Conservation (phyloP, 2,329 filamentous ascomycete genomes). For the Neofusicoccum ribis region DNA sequence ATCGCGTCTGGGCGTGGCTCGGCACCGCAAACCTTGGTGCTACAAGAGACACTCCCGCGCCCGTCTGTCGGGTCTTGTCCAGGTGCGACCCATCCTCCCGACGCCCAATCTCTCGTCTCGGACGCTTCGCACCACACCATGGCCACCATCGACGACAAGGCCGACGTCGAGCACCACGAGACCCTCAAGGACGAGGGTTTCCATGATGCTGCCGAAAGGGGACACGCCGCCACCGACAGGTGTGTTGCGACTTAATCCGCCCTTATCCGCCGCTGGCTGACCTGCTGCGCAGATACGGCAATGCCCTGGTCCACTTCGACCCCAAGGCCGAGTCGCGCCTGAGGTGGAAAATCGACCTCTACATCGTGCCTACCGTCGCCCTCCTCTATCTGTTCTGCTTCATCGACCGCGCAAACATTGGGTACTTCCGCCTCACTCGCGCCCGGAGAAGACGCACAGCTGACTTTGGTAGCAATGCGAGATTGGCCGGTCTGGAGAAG, state of each 20-base stretch:
- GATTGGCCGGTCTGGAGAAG: slow-evolving; percentile 63
- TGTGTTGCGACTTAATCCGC: neutral
- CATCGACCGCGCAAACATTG: slow-evolving; percentile 73
- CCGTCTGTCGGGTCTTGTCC: neutral
- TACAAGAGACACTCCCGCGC: neutral
- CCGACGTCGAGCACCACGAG: slow-evolving; percentile 13
- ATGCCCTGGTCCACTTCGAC: slow-evolving; percentile 57
- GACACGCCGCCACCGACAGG: slow-evolving; percentile 21
- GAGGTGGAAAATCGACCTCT: slow-evolving; percentile 65
- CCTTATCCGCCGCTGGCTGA: neutral
- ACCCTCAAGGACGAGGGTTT: slow-evolving; percentile 2
- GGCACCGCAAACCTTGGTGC: neutral
- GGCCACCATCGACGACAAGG: slow-evolving; percentile 2
- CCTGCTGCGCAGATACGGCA: slow-evolving; percentile 45
- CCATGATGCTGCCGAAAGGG: slow-evolving; percentile 21
- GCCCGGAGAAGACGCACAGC: neutral
- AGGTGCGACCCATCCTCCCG: neutral
- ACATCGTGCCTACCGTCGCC: slow-evolving; percentile 65
- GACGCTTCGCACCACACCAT: neutral
- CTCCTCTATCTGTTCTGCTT: slow-evolving; percentile 72
- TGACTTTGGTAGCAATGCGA: slow-evolving; percentile 55
- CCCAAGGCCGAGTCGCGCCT: slow-evolving; percentile 58
- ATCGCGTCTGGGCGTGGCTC: neutral
- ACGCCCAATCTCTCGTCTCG: neutral
- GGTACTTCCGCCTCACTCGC: slow-evolving; percentile 39